Conservation (phyloP, 768 basidiomycete genomes). For the Tylopilus rubrobrunneus region DNA sequence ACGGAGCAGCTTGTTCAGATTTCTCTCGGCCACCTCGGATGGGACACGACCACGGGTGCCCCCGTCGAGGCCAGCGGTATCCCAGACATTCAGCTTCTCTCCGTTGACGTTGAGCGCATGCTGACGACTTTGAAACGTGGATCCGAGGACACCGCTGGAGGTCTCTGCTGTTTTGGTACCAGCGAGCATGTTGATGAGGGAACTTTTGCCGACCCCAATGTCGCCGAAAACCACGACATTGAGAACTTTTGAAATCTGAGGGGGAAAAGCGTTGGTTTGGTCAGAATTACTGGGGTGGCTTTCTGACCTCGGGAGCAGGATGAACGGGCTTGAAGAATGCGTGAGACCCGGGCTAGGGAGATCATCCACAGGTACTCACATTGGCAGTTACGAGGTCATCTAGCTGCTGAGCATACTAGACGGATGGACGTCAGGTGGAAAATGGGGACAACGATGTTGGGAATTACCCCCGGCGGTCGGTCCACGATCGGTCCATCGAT, state of each 20-base stretch:
- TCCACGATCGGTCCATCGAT: not conserved
- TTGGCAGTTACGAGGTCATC: not conserved
- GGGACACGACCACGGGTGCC: constrained; percentile 24
- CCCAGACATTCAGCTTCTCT: constrained; percentile 25
- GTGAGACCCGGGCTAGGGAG: not conserved
- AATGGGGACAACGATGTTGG: not conserved
- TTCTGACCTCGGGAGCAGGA: constrained; percentile 9
- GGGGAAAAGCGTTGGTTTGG: not conserved
- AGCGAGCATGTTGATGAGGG: constrained; percentile 40
- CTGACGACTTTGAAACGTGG: constrained; percentile 31
- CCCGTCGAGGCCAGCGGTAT: constrained; percentile 32
- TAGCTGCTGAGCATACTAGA: constrained; percentile 4
- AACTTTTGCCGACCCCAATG: constrained; percentile 41
- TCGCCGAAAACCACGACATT: constrained; percentile 45
- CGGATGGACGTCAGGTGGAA: not conserved
- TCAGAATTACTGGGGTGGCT: not conserved
- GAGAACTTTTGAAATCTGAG: constrained; percentile 6
- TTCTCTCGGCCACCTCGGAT: constrained; percentile 24
- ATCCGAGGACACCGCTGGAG: constrained; percentile 31
- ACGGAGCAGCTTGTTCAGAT: constrained; percentile 28
- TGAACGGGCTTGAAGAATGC: not conserved
- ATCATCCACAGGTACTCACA: constrained; percentile 6
- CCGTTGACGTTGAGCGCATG: constrained; percentile 21
- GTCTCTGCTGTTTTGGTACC: constrained; percentile 27
- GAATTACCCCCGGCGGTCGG: constrained; percentile 6